Evolutionary conservation across 1,284 basidiomycete species (phyloP), one percentile per base, ranked within the genome.

Genomic region (Ceratobasidium sp.): DNA sequence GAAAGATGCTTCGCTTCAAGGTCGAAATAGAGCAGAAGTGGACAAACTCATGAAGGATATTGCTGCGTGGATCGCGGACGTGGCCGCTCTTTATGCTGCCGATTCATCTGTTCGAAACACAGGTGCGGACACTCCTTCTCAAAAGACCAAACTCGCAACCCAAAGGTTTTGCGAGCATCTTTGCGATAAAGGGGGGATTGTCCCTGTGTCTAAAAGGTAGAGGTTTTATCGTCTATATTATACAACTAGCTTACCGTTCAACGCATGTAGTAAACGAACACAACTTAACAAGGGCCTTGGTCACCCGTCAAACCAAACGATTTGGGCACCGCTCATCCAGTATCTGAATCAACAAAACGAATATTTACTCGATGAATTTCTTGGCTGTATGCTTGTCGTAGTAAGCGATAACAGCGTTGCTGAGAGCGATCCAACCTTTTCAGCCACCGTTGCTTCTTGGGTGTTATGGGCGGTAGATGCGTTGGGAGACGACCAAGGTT

Each of bases 141-240:
- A 54, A 81, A 83, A 78, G 64, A 62, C 26, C 86, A 85, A 61
- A 86, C 91, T 90, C 90, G 91, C 91, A 4, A 83, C 95, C 62
- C 92, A 94, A 59, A 84, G 86, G n/a, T 84, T 96, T 0, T 91
- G 90, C 78, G 91, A 91, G 65, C 88, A 82, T 5, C 86, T 93
- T 65, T 82, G 92, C 73, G 90, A 88, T 79, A 90, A 87, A 82
- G 94, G 90, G 17, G 89, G 87, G 9, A 85, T 97, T 5, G 91
- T 97, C 2, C 95, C 96, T 3, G 82, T 93, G 1, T 93, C 94
- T 0, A 92, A 91, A 84, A 95, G 91, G 96, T 95, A 79, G 80
- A 89, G 82, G 20, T 10, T 9, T 10, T 28, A 17, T 10, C 50
- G 13, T 38, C 44, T 10, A n/a, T 50, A 44, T 10, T 46, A 26